Evolutionary conservation across 257 asterid genomes (phyloP), one percentile per base, ranked within the genome.

Genomic region (Lavandula angustifolia): DNA sequence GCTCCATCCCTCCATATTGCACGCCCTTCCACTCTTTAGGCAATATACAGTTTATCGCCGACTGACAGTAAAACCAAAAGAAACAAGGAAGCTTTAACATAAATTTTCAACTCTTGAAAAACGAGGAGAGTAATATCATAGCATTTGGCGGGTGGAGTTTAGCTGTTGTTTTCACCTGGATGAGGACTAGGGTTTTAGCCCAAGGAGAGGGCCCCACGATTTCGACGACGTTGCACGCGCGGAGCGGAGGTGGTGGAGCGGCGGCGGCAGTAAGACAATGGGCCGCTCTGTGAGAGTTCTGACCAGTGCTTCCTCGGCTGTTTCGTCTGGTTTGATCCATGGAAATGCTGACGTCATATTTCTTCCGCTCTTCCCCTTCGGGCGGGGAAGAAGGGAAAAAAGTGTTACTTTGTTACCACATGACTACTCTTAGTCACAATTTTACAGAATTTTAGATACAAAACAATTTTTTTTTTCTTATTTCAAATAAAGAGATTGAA

Each of bases 21-120:
- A 82, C 80, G 46, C 91, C 96, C 34, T 85, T 85, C 95, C 97
- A 87, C 72, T 89, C 95, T 74, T 85, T 87, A 27, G 99, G 96
- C 79, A 92, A 68, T 72, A 92, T 80, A 67, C 96, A 89, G 50
- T 73, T 73, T 33, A 92, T 85, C 31, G 94, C 91, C 43, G 96
- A 88, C 98, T 92, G n/a, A 31, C 72, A 55, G 65, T 9, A 41
- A 47, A 69, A 48, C 67, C 12, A n/a, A 3, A 53, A 6, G 5
- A 43, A 4, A 22, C 1, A 38, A 42, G 0, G 1, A 33, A 4
- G 5, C 14, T 7, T 13, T 10, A 27, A 37, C 3, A 16, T 3
- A 17, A 8, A 32, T 1, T 9, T 16, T 7, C 7, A 16, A 9
- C 62, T 32, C 58, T 9, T 29, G 17, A 8, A 6, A 18, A 13